Percentiles rank a stretch among this genome's conserved stretches.
phyloP scores from a whole-genome alignment of 352 stramenopile species.

The Aphanomyces stellatus region DNA sequence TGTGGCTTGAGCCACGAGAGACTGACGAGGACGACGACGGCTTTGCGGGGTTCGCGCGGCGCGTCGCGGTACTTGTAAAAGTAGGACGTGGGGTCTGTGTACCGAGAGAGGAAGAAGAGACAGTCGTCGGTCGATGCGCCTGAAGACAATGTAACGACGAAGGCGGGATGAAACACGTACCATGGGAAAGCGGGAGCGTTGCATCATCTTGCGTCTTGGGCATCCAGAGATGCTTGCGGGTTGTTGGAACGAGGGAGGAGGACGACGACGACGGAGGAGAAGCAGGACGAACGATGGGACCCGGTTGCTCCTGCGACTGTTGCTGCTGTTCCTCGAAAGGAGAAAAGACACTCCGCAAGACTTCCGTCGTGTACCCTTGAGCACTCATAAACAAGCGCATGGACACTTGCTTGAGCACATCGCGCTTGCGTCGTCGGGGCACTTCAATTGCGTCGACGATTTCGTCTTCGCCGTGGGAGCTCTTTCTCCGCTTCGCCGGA shows the following conservation, averaged over 20 bases:
- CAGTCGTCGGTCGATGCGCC: no score
- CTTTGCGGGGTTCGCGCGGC: conserved; percentile 41
- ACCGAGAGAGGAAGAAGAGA: conserved; percentile 72
- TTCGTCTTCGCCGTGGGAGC: neutral
- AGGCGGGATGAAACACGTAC: no score
- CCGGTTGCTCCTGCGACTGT: conserved; percentile 38
- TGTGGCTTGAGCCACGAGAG: conserved; percentile 30
- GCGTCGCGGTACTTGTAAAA: conserved; percentile 77
- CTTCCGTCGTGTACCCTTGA: conserved; percentile 49
- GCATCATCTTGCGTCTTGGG: conserved; percentile 64
- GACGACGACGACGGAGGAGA: no score
- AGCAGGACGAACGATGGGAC: conserved; percentile 47
- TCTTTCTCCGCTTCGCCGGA: conserved; percentile 7
- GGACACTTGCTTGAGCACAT: conserved; percentile 67
- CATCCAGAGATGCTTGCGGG: conserved; percentile 57
- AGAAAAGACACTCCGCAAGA: conserved; percentile 51
- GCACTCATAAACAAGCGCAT: conserved; percentile 69
- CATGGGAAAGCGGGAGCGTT: neutral
- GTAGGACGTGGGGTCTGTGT: conserved; percentile 80
- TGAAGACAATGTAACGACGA: no score
- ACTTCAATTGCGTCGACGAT: conserved; percentile 12
- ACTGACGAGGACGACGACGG: conserved; percentile 72
- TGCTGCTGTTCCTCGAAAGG: conserved; percentile 48
- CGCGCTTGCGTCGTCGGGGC: conserved; percentile 38
- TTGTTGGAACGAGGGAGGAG: no score